These are phyloP conservation scores for Talaromyces liani DNA, from an alignment of 495 filamentous ascomycete genomes.

Conservation along the genomic window DNA sequence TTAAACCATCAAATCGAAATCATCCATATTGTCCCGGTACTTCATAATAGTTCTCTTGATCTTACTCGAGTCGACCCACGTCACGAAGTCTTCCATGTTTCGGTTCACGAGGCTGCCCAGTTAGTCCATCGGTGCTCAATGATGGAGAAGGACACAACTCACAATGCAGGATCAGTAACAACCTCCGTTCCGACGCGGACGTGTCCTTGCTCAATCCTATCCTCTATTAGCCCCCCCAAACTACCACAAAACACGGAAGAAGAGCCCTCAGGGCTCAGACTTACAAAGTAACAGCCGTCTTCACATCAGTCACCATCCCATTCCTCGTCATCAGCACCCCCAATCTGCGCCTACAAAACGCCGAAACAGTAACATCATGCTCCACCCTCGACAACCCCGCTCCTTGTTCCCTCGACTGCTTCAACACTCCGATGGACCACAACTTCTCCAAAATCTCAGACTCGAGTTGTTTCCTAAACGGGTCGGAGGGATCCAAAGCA, in stretches of 20 bases:
- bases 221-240: background rate
- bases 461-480: conserved; percentile 73
- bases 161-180: conserved; percentile 61
- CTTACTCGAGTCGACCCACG: conserved; percentile 94
- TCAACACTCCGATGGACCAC: conserved; percentile 80
- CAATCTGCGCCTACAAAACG: conserved; percentile 72
- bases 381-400: conserved; percentile 71
- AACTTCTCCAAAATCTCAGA: conserved; percentile 80
- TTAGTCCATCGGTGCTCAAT: background rate
- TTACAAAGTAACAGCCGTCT: conserved; percentile 43
- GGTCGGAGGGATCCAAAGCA: conserved; percentile 67
- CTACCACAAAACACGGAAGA: background rate
- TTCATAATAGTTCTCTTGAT: conserved; percentile 91
- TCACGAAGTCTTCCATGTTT: conserved; percentile 94
- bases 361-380: conserved; percentile 74
- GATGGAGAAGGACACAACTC: background rate
- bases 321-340: conserved; percentile 82
- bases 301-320: conserved; percentile 83
- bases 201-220: conserved; percentile 80
- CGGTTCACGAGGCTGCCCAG: conserved; percentile 36
- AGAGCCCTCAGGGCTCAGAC: conserved; percentile 4
- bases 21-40: conserved; percentile 91
- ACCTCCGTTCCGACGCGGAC: conserved; percentile 89
- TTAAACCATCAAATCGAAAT: conserved; percentile 72
- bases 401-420: conserved; percentile 50